Conservation (phyloP, 345 rosid genomes). For the Camelina hispida region DNA sequence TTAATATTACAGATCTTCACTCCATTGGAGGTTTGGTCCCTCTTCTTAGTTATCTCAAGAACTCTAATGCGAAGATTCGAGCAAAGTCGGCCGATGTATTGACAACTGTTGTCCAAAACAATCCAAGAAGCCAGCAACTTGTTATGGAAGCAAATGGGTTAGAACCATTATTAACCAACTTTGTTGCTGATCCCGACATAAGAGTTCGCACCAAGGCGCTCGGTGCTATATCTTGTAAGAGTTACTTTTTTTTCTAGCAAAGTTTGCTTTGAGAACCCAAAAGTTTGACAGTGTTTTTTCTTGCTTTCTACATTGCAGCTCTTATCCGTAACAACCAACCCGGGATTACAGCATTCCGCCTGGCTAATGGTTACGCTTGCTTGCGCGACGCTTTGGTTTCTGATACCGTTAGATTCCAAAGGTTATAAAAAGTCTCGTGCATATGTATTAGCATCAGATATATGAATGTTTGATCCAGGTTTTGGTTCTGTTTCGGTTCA, state of each 20-base stretch:
- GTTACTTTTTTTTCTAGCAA: not conserved
- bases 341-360: constrained; percentile 78
- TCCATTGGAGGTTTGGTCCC: constrained; percentile 90
- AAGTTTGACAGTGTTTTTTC: constrained; percentile 28
- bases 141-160: constrained; percentile 98
- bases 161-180: constrained; percentile 72
- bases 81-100: constrained; percentile 94
- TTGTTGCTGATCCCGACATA: constrained; percentile 66
- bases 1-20: constrained; percentile 68
- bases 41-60: constrained; percentile 79
- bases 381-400: constrained; percentile 81
- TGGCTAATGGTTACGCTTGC: constrained; percentile 86
- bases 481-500: not conserved
- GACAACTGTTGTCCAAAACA: constrained; percentile 88
- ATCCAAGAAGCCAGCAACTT: constrained; percentile 81
- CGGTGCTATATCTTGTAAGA: constrained; percentile 95
- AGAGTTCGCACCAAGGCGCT: constrained; percentile 78
- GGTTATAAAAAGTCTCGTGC: constrained; percentile 49
- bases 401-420: constrained; percentile 74
- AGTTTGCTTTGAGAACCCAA: not conserved
- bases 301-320: constrained; percentile 54
- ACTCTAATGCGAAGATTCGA: constrained; percentile 70
- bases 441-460: not conserved
- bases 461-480: not conserved
- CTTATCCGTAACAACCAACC: constrained; percentile 83